These are phyloP conservation scores for Liriodendron chinense DNA, from an alignment of 164 flowering plant species.

Conservation along the genomic window DNA sequence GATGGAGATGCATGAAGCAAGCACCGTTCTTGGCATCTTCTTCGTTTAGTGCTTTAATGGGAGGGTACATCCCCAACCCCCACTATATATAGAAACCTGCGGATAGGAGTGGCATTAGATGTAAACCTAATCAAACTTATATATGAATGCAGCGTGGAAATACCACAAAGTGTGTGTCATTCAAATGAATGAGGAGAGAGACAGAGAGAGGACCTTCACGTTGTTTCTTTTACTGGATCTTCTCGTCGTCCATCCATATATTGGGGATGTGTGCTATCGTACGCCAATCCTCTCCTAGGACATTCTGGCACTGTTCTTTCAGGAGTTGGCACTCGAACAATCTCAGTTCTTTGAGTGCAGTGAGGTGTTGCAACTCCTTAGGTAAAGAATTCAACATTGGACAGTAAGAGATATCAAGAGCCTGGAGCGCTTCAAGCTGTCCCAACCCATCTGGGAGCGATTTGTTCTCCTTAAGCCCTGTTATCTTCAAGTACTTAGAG, in stretches of 20 bases:
- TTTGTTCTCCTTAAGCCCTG: too few relatives aligned
- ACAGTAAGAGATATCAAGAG: not conserved
- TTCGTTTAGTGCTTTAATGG: too few relatives aligned
- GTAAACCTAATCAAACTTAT: too few relatives aligned
- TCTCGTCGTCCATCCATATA: not conserved
- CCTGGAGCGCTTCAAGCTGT: constrained; percentile 2
- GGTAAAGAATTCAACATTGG: not conserved
- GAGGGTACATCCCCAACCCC: too few relatives aligned
- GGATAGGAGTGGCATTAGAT: too few relatives aligned
- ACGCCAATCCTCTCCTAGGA: not conserved
- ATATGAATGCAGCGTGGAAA: too few relatives aligned
- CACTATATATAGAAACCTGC: too few relatives aligned
- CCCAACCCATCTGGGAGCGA: constrained; percentile 2
- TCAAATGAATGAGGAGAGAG: too few relatives aligned
- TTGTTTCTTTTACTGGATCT: not conserved
- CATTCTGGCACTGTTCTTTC: not conserved
- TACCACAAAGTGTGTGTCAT: too few relatives aligned
- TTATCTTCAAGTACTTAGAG: not conserved
- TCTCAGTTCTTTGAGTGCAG: not conserved
- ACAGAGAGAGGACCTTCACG: too few relatives aligned
- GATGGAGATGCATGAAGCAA: too few relatives aligned
- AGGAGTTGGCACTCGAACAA: not conserved
- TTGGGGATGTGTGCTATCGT: not conserved
- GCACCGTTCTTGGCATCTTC: too few relatives aligned
- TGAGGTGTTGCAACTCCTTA: not conserved